Conservation (phyloP, 352 stramenopile species). For the Globisporangium paddicum region DNA sequence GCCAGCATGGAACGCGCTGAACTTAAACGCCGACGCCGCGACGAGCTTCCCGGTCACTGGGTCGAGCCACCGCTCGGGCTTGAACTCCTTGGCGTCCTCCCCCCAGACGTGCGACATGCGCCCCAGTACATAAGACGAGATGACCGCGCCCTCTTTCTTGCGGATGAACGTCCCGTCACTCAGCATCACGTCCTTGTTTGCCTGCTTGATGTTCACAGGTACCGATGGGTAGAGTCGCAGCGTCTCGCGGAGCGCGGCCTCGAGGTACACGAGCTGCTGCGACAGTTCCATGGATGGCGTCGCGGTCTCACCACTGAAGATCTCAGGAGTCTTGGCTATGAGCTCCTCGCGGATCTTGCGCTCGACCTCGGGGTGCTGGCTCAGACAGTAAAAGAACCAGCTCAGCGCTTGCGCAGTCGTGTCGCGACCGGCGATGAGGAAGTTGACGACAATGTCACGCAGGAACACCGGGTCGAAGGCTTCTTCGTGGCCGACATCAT, state of each 20-base stretch:
- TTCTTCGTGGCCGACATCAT: neutral
- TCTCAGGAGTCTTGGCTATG: constrained; percentile 18
- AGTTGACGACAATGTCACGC: neutral
- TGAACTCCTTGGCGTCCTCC: constrained; percentile 44
- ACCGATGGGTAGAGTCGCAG: constrained; percentile 53
- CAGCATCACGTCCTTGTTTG: constrained; percentile 41
- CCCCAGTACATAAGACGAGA: constrained; percentile 51
- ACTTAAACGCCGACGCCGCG: constrained; percentile 50
- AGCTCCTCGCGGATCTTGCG: constrained; percentile 41
- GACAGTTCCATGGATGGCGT: constrained; percentile 16
- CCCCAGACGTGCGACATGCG: constrained; percentile 63
- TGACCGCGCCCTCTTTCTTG: constrained; percentile 20
- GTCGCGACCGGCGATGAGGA: neutral
- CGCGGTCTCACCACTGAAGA: neutral
- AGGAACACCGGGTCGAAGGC: constrained; percentile 25
- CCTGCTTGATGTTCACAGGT: constrained; percentile 6
- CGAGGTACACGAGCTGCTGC: constrained; percentile 8
- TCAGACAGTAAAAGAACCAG: constrained; percentile 22
- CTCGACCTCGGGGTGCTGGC: constrained; percentile 41
- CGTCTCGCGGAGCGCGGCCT: constrained; percentile 37
- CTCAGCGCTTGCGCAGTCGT: neutral
- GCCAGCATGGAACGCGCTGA: constrained; percentile 66
- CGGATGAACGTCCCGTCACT: constrained; percentile 61
- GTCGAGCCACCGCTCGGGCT: constrained; percentile 67
- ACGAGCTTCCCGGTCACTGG: constrained; percentile 22